These are phyloP conservation scores for Ceratobasidium sp. DNA, from an alignment of 1,284 basidiomycete genomes.

Conservation along the genomic window DNA sequence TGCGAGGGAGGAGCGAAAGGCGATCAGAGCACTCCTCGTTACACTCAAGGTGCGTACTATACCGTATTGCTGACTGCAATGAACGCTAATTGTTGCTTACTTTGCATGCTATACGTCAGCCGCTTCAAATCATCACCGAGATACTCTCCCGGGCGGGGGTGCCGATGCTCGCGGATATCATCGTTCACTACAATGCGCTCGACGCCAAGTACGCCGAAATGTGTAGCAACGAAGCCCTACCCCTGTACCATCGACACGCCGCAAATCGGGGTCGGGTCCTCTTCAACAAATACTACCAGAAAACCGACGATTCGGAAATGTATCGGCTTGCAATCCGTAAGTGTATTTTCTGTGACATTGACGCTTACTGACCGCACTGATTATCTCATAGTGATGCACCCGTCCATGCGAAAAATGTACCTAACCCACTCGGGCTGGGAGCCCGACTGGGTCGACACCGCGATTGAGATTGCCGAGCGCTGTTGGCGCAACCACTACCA, in stretches of 20 bases:
- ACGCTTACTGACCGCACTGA: not conserved
- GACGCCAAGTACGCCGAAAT: not conserved
- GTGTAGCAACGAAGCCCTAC: not conserved
- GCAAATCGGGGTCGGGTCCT: not conserved
- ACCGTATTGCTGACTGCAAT: too few species aligned
- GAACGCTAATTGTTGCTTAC: too few species aligned
- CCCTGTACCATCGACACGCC: not conserved
- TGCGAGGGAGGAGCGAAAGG: too few species aligned
- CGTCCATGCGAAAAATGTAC: not conserved
- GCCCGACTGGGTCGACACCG: conserved; percentile 1
- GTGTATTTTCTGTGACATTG: not conserved
- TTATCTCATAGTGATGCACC: not conserved
- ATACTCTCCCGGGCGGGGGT: not conserved
- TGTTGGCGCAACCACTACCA: not conserved
- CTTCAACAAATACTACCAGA: conserved; percentile 16
- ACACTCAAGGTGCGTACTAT: too few species aligned
- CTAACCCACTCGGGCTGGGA: not conserved
- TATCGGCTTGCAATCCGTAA: not conserved
- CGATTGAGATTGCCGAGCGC: not conserved
- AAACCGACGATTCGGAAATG: not conserved
- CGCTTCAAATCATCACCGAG: not conserved
- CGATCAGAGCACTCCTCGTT: too few species aligned
- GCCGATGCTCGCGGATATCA: conserved; percentile 1
- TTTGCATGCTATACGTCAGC: too few species aligned
- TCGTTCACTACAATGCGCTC: not conserved